Evolutionary conservation across 805 yeast species (phyloP), one percentile per base, ranked within the genome.

Genomic region (Vanderwaltozyma tropicalis): DNA sequence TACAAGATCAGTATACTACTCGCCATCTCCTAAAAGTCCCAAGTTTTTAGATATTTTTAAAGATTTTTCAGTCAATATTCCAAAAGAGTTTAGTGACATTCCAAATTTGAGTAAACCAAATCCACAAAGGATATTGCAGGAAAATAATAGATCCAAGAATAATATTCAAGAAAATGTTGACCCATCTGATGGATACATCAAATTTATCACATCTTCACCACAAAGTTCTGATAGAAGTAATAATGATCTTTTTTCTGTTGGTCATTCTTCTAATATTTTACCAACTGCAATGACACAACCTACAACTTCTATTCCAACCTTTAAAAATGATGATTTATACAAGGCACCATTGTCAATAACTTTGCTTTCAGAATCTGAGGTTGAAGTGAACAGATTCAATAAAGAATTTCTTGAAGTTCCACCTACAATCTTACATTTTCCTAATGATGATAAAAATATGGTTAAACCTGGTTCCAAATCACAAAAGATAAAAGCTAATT

Each of bases 241-340:
- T 28, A 28, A 28, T 14, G 19, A 28, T 28, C 5, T 28, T 5
- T 28, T 28, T 28, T 28, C 30, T n/a, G 30, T 7, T 6, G 8
- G 5, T 28, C 8, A 28, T 28, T n/a, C 19, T 5, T 5, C 11
- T 5, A 16, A 28, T 15, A 38, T 38, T 19, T 31, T 43, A 16
- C 44, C 38, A 11, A 33, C 44, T 7, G 38, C 44, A 18, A 10
- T 38, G 24, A 43, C 47, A 8, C 42, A 44, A 24, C 44, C 41
- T 13, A 34, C 30, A 5, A 15, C 30, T 8, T 24, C 27, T 10
- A 24, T 24, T 24, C 27, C 27, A 24, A 11, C 8, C 4, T 24
- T 8, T 24, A 24, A 24, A 21, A 21, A 10, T 21, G 9, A 10
- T 7, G 10, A 21, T 21, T 7, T 7, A 21, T 21, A 7, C 10